phyloP scores from a whole-genome alignment of 257 asterid species.

The Solanum sparsipilum region DNA sequence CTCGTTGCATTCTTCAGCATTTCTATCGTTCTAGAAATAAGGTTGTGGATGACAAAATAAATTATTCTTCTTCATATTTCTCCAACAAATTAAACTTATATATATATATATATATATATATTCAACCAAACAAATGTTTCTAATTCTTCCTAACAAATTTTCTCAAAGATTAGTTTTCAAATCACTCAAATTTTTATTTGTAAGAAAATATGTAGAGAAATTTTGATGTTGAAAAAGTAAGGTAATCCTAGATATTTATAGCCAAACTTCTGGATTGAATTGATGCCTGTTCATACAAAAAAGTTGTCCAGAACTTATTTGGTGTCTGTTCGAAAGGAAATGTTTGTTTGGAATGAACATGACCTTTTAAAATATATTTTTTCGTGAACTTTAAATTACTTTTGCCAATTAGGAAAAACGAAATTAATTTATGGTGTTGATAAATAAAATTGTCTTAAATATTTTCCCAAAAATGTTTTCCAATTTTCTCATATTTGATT shows the following conservation, averaged over 20 bases:
- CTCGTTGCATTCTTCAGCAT: constrained; percentile 32
- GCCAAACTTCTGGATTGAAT: too few relatives aligned
- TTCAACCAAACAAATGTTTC: background rate
- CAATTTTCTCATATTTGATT: background rate
- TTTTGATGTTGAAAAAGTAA: background rate
- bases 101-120: background rate
- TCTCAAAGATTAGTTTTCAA: background rate
- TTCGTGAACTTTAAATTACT: too few relatives aligned
- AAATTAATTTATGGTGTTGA: too few relatives aligned
- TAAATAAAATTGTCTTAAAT: too few relatives aligned
- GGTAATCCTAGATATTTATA: too few relatives aligned
- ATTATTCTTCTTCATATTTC: background rate
- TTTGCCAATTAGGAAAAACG: too few relatives aligned
- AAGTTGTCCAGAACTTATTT: too few relatives aligned
- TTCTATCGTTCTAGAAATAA: constrained; percentile 44
- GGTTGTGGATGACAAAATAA: constrained; percentile 26
- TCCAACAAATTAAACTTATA: background rate
- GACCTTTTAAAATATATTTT: too few relatives aligned
- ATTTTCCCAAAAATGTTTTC: too few relatives aligned
- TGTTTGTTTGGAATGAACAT: too few relatives aligned
- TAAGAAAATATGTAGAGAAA: background rate
- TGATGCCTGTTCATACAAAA: too few relatives aligned
- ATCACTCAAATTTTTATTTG: background rate
- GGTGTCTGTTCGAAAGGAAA: too few relatives aligned
- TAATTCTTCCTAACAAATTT: background rate